Evolutionary conservation across 805 yeast species (phyloP), one percentile per base, ranked within the genome.

Genomic region (Metschnikowia baotianmanensis): DNA sequence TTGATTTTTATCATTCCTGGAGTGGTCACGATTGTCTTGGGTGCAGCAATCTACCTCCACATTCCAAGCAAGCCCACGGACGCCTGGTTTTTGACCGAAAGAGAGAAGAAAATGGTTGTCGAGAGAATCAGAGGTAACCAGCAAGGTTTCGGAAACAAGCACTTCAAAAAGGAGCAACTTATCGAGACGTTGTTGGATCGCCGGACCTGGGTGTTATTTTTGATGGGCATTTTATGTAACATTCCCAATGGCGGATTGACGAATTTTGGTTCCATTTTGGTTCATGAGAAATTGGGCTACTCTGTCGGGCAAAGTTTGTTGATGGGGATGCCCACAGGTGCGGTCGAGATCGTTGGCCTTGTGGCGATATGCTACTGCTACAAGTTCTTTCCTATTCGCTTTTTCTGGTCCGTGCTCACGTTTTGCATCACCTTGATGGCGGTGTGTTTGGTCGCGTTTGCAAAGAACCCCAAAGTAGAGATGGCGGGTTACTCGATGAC

Each of bases 1-100:
- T 56, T 77, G 11, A 57, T 81, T 3, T 84, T 74, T 55, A 61
- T 84, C 34, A 65, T 82, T 22, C 71, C 77, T 30, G 95, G 93
- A 12, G 56, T 69, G 6, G 67, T 78, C 42, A 81, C 87, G 2
- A 58, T 80, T 6, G 52, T 72, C 9, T 52, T 77, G 12, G 85
- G 84, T 5, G 38, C 73, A 9, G 38, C 71, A 9, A 65, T 78
- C 43, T 57, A 59, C 31, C 47, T 76, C 39, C 77, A 76, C 57
- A 53, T 83, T 36, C 86, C 86, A 12, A 80, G 77, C 48, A 57
- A 65, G 24, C 86, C 87, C 18, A 56, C 53, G 5, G 51, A 55
- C 31, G 71, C 75, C 3, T 63, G 63, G 59, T 77, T 76, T 46
- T 58, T 76, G 34, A 63, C 57, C 12, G 71, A 69, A 19, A 58